Conservation (phyloP, 139 green algal genomes). For the Chlorella sp. region DNA sequence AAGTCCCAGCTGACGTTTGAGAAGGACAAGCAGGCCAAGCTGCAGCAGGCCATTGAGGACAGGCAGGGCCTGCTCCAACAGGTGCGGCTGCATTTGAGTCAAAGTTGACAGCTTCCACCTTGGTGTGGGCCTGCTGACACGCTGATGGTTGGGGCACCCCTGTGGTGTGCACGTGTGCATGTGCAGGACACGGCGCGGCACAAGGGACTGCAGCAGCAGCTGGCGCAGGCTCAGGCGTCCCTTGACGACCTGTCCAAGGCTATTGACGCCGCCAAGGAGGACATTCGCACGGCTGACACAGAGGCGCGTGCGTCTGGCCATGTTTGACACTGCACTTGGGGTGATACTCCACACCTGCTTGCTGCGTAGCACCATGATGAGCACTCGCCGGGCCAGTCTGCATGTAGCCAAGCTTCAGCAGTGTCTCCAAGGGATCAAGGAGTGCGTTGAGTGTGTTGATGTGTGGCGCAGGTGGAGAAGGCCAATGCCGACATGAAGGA, state of each 20-base stretch:
- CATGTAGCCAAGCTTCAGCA: too few species aligned
- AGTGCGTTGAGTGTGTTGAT: not conserved
- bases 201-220: slow-evolving; percentile 9
- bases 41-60: not conserved
- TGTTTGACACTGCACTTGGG: too few species aligned
- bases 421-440: too few species aligned
- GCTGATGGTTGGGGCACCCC: too few species aligned
- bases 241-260: not conserved
- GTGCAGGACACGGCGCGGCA: not conserved
- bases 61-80: not conserved
- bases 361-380: too few species aligned
- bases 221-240: not conserved
- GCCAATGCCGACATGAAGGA: slow-evolving; percentile 16
- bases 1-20: slow-evolving; percentile 73
- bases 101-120: too few species aligned
- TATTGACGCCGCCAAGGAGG: not conserved
- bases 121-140: too few species aligned
- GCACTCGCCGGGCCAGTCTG: too few species aligned
- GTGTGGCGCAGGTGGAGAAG: slow-evolving; percentile 10
- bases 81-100: not conserved
- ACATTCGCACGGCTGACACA: not conserved
- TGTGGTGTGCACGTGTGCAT: not conserved
- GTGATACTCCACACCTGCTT: too few species aligned
- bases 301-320: not conserved
- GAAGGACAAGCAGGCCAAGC: slow-evolving; percentile 1